Evolutionary conservation across 257 asterid species (phyloP).

Genomic region (Craterostigma plantagineum): DNA sequence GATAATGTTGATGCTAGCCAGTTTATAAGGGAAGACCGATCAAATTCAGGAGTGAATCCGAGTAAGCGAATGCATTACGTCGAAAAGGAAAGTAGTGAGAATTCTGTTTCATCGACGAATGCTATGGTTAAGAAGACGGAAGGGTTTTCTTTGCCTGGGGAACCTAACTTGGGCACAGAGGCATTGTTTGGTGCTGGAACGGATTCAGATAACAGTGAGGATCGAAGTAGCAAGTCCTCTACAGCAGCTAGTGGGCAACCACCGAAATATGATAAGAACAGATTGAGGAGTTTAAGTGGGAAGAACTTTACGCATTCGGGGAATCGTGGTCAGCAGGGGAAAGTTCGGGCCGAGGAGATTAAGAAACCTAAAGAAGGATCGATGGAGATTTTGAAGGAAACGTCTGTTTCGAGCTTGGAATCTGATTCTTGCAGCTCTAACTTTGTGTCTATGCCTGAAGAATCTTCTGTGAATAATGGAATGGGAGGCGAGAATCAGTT

Average conservation of each 20-base stretch:
- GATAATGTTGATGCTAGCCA: conserved; percentile 17
- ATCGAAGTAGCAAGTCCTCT: conserved; percentile 45
- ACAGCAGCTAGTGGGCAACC: conserved; percentile 52
- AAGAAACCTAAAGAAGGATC: conserved; percentile 51
- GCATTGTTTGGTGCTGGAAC: conserved; percentile 18
- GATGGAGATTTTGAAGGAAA: conserved; percentile 53
- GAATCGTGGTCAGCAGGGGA: too few species aligned
- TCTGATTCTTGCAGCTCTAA: conserved; percentile 59
- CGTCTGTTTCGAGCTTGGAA: conserved; percentile 65
- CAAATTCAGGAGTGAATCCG: conserved; percentile 12
- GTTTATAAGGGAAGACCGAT: conserved; percentile 20
- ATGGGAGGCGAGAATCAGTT: conserved; percentile 16
- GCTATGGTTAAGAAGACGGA: conserved; percentile 21
- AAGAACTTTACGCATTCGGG: conserved; percentile 20
- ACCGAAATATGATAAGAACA: conserved; percentile 18
- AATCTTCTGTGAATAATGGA: conserved; percentile 29
- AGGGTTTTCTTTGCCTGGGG: conserved; percentile 17
- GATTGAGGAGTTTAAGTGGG: conserved; percentile 22
- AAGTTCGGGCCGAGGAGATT: conserved; percentile 21
- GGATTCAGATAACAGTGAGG: conserved; percentile 55
- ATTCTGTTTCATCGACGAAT: conserved; percentile 39
- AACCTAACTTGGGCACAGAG: conserved; percentile 18
- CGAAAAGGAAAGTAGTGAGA: conserved; percentile 32
- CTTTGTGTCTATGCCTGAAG: conserved; percentile 28
- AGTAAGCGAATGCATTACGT: conserved; percentile 21